These are phyloP conservation scores for Oropetium thomaeum DNA, from an alignment of 176 grass and related monocot genomes.

Conservation along the genomic window DNA sequence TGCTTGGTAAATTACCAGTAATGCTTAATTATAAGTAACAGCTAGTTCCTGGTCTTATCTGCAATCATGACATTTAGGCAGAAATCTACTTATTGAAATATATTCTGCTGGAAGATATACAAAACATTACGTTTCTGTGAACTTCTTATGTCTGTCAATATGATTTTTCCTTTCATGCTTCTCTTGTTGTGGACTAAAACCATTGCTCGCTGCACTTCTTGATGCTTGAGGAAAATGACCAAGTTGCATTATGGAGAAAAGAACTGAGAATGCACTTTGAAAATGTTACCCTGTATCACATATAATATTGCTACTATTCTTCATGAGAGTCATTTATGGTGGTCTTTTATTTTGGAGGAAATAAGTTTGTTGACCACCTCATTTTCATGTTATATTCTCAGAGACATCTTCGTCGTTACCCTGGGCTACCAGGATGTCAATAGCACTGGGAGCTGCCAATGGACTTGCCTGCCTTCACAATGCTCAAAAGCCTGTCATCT, in stretches of 20 bases:
- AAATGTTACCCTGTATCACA: conserved; percentile 2
- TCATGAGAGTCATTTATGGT: background rate
- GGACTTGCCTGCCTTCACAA: conserved; percentile 95
- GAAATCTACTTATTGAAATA: background rate
- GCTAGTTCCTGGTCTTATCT: background rate
- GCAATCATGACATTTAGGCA: no score
- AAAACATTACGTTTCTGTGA: background rate
- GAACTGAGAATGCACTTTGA: background rate
- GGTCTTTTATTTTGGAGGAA: conserved; percentile 13
- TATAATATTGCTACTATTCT: background rate
- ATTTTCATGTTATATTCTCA: conserved; percentile 26
- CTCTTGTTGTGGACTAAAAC: background rate
- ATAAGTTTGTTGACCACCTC: background rate
- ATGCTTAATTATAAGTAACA: background rate
- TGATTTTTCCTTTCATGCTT: background rate
- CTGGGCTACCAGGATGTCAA: conserved; percentile 96
- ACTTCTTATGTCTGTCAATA: background rate
- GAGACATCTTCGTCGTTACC: conserved; percentile 75
- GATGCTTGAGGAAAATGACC: background rate
- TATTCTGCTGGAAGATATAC: background rate
- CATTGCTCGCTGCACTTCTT: background rate
- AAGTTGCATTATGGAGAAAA: background rate
- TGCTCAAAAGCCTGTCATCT: conserved; percentile 89
- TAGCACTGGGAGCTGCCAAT: conserved; percentile 96
- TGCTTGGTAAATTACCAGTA: background rate